phyloP scores from a whole-genome alignment of 139 green algal genomes.

The Zygnema cylindricum region DNA sequence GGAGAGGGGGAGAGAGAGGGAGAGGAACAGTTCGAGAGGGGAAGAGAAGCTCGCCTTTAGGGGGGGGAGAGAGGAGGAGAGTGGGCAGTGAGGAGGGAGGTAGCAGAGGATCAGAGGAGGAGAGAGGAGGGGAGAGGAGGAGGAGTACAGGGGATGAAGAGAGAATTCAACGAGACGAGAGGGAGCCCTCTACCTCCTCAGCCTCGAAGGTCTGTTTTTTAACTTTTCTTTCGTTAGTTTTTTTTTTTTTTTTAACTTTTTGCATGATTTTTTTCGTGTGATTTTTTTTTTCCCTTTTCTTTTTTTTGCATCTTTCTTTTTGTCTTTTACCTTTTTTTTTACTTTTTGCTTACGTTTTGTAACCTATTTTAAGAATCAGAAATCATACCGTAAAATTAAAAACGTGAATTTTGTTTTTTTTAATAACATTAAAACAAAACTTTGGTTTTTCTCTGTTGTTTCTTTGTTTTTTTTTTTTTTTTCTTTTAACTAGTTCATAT shows the following conservation, averaged over 20 bases:
- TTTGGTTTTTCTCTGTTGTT: no score
- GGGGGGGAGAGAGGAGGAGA: neutral
- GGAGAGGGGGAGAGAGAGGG: neutral
- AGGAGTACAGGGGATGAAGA: slow-evolving; percentile 8
- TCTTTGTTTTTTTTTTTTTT: no score
- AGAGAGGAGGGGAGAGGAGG: slow-evolving; percentile 30
- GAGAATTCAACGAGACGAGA: slow-evolving; percentile 3
- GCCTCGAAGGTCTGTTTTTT: neutral
- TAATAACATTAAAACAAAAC: no score
- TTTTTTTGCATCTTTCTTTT: no score
- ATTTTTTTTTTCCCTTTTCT: neutral
- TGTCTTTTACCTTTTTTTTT: no score
- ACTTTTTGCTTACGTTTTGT: no score
- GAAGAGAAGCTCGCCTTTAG: neutral
- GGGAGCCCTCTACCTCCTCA: neutral
- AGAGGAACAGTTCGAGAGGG: neutral
- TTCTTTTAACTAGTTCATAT: no score
- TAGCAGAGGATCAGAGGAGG: slow-evolving; percentile 29
- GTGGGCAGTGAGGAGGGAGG: slow-evolving; percentile 7
- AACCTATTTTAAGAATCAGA: no score
- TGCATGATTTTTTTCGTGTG: neutral
- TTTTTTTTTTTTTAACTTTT: neutral
- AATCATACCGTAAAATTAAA: no score
- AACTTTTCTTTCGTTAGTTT: neutral
- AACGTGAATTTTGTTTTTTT: no score